Conservation (phyloP, 2,329 filamentous ascomycete species). For the Tetracladium maxilliforme region DNA sequence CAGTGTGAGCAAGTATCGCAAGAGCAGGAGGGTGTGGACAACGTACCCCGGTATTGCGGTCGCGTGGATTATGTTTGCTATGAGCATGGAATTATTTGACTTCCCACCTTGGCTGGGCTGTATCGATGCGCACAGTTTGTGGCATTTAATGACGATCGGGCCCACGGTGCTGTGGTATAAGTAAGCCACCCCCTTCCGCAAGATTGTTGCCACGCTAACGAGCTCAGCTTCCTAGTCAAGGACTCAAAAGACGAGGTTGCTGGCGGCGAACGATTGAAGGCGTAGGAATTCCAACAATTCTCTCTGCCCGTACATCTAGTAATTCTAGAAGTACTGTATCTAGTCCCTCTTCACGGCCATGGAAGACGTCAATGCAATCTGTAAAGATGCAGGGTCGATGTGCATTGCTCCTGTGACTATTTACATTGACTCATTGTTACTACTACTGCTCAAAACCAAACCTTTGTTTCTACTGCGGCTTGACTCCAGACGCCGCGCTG, state of each 20-base stretch:
- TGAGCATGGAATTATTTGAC: constrained; percentile 92
- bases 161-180: constrained; percentile 89
- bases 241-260: constrained; percentile 75
- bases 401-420: no score
- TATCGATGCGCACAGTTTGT: constrained; percentile 87
- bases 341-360: no score
- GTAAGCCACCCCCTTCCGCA: constrained; percentile 39
- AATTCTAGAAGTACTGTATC: neutral
- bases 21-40: constrained; percentile 62
- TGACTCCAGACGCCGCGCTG: no score
- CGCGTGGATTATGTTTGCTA: constrained; percentile 79
- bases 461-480: no score
- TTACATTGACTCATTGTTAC: no score
- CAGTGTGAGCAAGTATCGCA: constrained; percentile 58
- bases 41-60: constrained; percentile 85
- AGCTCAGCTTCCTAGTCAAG: constrained; percentile 63
- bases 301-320: neutral
- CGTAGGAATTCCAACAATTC: constrained; percentile 19
- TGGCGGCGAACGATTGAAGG: constrained; percentile 57
- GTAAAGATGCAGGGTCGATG: no score
- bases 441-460: no score
- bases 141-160: constrained; percentile 86
- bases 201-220: constrained; percentile 4
- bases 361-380: no score
- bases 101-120: constrained; percentile 74